Base-by-base conservation (phyloP, 2,329 filamentous ascomycete species). In the Ophiostoma montium region DNA sequence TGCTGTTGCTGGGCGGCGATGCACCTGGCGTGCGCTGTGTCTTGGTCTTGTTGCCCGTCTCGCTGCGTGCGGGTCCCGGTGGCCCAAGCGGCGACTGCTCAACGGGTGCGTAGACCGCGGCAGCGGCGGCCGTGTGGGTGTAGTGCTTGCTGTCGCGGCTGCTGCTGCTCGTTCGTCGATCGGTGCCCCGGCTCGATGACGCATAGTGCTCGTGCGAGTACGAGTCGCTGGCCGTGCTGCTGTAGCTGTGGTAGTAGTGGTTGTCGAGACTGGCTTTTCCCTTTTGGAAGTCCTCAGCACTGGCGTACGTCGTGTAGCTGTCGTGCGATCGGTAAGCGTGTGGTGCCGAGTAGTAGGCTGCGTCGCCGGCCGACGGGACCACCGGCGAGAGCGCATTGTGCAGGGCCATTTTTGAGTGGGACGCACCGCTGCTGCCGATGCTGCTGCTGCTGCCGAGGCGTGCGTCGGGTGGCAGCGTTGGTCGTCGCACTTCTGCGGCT, bases 251-350 rank as follows among this genome's bases (percentile, higher is more conserved):
- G 16, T 35, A 31, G n/a, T 50, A 47, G 27, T 32, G 31, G 16
- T 47, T 33, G 23, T 45, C 49, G 21, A 45, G 18, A n/a, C 36
- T 38, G 23, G 45, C 6, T 27, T 45, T 48, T 13, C 23, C 45
- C 36, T 32, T 45, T 18, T 50, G 45, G 15, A 44, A 48, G n/a
- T 46, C 46, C 9, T 51, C 46, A n/a, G 36, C 46, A 35, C 35
- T 45, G 7, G 33, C 23, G 21, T 51, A 51, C 2, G 41, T 19
- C 13, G 45, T 11, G 11, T 32, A 23, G 13, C 45, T 23, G 2
- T 39, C 35, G 11, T 38, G 23, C 7, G 31, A 7, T 15, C 36
- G 45, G 21, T 36, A 39, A 1, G 33, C 15, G 23, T 38, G 35
- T 19, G 44, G 41, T 9, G 50, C 35, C n/a, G n/a, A n/a, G n/a